Evolutionary conservation across 768 basidiomycete species (phyloP).

Genomic region (Russula sp.): DNA sequence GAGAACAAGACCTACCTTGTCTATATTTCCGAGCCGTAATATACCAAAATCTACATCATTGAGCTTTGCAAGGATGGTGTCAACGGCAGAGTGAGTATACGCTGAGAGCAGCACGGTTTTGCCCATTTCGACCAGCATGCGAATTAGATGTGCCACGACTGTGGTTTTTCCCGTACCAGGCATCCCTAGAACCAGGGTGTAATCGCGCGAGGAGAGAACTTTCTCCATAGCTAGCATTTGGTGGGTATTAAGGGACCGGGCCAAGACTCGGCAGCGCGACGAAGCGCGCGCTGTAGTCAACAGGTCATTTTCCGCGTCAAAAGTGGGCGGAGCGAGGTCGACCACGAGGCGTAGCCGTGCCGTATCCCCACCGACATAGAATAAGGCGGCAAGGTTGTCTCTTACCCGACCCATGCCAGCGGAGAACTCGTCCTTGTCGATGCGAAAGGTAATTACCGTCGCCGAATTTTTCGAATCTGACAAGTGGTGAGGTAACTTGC

Average conservation of each 20-base stretch:
- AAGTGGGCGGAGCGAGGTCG: constrained; percentile 68
- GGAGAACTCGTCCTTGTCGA: constrained; percentile 92
- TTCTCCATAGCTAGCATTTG: constrained; percentile 71
- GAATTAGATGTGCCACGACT: constrained; percentile 85
- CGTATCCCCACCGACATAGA: constrained; percentile 73
- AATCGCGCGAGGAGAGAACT: constrained; percentile 79
- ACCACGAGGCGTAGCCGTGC: constrained; percentile 73
- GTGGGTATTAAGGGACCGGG: constrained; percentile 56
- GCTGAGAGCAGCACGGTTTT: constrained; percentile 88
- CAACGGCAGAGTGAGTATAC: constrained; percentile 98
- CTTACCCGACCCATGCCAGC: constrained; percentile 86
- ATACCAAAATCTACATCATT: constrained; percentile 63
- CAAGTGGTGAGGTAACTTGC: constrained; percentile 35
- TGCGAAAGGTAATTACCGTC: constrained; percentile 57
- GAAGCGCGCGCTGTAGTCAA: constrained; percentile 21
- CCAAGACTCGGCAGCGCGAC: constrained; percentile 16
- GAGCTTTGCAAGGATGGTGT: constrained; percentile 90
- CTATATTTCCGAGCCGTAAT: constrained; percentile 82
- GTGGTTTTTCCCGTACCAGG: constrained; percentile 99
- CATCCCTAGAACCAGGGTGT: constrained; percentile 93
- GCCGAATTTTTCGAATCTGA: constrained; percentile 27
- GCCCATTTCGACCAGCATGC: constrained; percentile 69
- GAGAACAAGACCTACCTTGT: constrained; percentile 60
- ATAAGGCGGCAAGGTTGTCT: constrained; percentile 85
- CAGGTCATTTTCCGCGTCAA: constrained; percentile 41